These are phyloP conservation scores for Penicillium odoratum DNA, from an alignment of 495 filamentous ascomycete species.

Conservation along the genomic window DNA sequence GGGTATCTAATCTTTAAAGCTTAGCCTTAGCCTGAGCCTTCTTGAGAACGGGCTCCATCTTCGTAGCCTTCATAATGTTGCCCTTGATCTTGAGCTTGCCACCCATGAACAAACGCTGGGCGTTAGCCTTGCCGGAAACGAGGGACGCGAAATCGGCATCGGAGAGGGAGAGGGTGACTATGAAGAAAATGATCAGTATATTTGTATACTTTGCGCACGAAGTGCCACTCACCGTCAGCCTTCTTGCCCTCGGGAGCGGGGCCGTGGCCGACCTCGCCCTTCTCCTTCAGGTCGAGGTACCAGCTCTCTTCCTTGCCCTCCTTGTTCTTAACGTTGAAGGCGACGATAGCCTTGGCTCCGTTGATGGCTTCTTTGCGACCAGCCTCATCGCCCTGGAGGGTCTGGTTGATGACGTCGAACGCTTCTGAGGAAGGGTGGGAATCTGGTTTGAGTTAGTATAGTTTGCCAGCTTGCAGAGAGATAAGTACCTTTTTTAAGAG, in stretches of 20 bases:
- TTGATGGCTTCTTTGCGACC: conserved; percentile 87
- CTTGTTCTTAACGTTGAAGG: conserved; percentile 88
- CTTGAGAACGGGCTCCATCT: conserved; percentile 91
- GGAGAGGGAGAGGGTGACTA: conserved; percentile 81
- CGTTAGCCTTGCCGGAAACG: conserved; percentile 85
- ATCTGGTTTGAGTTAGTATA: conserved; percentile 46
- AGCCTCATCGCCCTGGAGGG: conserved; percentile 66
- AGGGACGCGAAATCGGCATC: conserved; percentile 85
- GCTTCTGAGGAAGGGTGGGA: conserved; percentile 87
- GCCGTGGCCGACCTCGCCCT: conserved; percentile 79
- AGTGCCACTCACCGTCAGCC: conserved; percentile 66
- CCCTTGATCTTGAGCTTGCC: conserved; percentile 98
- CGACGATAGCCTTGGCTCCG: conserved; percentile 82
- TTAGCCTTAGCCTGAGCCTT: conserved; percentile 86
- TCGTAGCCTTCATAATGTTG: conserved; percentile 98
- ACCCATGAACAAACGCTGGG: conserved; percentile 92
- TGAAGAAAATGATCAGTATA: not conserved
- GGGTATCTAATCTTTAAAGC: conserved; percentile 59
- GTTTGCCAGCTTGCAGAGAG: not conserved
- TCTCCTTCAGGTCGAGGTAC: conserved; percentile 94
- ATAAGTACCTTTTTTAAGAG: conserved; percentile 75
- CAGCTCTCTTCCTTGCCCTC: conserved; percentile 77
- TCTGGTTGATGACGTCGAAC: conserved; percentile 82
- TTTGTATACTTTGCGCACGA: not conserved
- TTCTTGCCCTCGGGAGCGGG: conserved; percentile 65